Evolutionary conservation across 140 eudicot genomes (phyloP).

Genomic region (Cichorium intybus): DNA sequence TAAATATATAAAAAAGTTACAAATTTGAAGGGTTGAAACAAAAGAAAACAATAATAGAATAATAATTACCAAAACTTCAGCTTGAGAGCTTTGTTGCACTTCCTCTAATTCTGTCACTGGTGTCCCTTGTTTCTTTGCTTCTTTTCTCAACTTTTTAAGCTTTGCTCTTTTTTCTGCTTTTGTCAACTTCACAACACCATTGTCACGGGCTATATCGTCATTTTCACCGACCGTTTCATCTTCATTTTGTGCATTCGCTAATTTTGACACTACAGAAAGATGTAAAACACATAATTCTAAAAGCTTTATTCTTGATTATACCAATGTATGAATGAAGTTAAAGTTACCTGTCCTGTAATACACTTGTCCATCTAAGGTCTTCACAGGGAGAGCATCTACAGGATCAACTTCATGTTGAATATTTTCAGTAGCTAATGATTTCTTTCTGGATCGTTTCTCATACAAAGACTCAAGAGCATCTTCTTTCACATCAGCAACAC

Average conservation of each 20-base stretch:
- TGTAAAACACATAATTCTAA: neutral
- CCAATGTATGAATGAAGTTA: neutral
- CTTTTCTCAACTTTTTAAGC: slow-evolving; percentile 68
- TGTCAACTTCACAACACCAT: slow-evolving; percentile 52
- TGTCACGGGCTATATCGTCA: slow-evolving; percentile 38
- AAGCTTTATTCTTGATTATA: neutral
- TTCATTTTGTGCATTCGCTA: slow-evolving; percentile 26
- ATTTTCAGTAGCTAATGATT: slow-evolving; percentile 41
- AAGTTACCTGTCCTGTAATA: slow-evolving; percentile 55
- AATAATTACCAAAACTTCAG: slow-evolving; percentile 66
- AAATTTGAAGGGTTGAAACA: neutral
- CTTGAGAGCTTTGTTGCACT: slow-evolving; percentile 62
- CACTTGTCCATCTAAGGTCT: slow-evolving; percentile 69
- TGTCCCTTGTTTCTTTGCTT: slow-evolving; percentile 82
- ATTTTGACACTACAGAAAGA: slow-evolving; percentile 41
- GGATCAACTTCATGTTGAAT: slow-evolving; percentile 62
- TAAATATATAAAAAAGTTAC: neutral
- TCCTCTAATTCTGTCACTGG: slow-evolving; percentile 48
- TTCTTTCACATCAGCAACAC: slow-evolving; percentile 88
- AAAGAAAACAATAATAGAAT: neutral
- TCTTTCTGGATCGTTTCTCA: slow-evolving; percentile 52
- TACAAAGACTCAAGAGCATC: slow-evolving; percentile 65
- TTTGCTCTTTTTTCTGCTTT: slow-evolving; percentile 86
- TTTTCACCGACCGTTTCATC: slow-evolving; percentile 45
- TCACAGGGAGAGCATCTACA: slow-evolving; percentile 91